Percentiles rank a stretch among this genome's conserved stretches.
phyloP scores from a whole-genome alignment of 1,284 basidiomycete species.

The Marasmius fiardii region DNA sequence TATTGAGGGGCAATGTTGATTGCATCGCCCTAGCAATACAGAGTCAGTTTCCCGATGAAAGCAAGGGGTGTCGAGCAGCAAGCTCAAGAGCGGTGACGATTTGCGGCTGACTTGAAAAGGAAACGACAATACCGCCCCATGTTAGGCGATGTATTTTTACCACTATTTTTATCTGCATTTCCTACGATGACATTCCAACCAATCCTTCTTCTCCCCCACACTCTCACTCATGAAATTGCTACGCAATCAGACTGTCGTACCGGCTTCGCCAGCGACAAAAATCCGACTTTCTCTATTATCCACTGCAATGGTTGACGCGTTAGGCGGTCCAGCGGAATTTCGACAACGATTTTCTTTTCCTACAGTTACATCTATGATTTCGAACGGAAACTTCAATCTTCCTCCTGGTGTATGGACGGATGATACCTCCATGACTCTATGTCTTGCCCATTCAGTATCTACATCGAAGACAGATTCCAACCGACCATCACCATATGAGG shows the following conservation, averaged over 20 bases:
- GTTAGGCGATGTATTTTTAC: no score
- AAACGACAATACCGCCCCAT: no score
- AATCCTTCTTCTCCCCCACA: no score
- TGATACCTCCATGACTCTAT: constrained; percentile 42
- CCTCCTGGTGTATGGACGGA: constrained; percentile 41
- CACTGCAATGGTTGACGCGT: constrained; percentile 38
- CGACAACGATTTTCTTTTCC: constrained; percentile 31
- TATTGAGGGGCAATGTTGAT: no score
- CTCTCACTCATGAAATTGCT: constrained; percentile 16
- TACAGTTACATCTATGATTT: constrained; percentile 31
- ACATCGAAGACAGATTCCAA: constrained; percentile 6
- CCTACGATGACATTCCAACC: no score
- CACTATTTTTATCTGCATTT: no score
- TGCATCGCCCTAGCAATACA: no score
- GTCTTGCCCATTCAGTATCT: constrained; percentile 34
- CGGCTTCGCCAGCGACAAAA: constrained; percentile 28
- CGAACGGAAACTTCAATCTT: constrained; percentile 33
- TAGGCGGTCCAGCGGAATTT: constrained; percentile 39
- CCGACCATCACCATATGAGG: no score
- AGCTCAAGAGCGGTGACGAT: no score
- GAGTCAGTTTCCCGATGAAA: no score
- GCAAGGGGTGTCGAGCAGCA: no score
- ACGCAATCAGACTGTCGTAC: constrained; percentile 21
- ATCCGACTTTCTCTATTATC: constrained; percentile 34
- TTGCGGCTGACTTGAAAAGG: no score